A percentile compares a stretch with the other conserved stretches of the same genome.
phyloP scores from a whole-genome alignment of 441 rosid genomes.

The Gossypium schwendimanii region DNA sequence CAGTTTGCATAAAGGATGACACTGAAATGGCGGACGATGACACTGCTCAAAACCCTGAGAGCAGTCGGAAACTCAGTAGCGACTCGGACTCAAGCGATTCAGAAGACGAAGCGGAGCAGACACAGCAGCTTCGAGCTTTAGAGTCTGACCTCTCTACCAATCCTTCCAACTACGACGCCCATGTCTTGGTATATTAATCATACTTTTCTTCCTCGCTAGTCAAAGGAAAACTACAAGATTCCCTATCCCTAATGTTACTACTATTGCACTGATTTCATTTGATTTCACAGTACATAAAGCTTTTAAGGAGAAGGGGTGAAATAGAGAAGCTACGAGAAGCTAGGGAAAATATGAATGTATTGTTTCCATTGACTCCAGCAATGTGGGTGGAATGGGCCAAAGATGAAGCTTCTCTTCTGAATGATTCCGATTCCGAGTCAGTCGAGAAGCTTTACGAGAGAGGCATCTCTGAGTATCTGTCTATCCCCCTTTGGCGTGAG shows the following conservation, averaged over 20 bases:
- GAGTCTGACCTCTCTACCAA: slow-evolving; percentile 53
- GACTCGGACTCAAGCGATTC: slow-evolving; percentile 41
- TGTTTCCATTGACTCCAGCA: slow-evolving; percentile 68
- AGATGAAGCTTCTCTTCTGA: slow-evolving; percentile 68
- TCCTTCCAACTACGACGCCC: slow-evolving; percentile 66
- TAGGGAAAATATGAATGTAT: slow-evolving; percentile 65
- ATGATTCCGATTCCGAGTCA: background rate
- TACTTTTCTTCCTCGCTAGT: background rate
- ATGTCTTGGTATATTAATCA: slow-evolving; percentile 43
- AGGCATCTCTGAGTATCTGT: slow-evolving; percentile 72
- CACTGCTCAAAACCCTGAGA: slow-evolving; percentile 12
- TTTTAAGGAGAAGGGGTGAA: slow-evolving; percentile 73
- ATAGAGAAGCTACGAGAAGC: slow-evolving; percentile 75
- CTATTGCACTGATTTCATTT: background rate
- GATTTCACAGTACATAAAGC: slow-evolving; percentile 51
- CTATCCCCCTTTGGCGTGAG: slow-evolving; percentile 81
- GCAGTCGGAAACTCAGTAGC: background rate
- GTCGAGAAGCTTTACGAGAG: slow-evolving; percentile 69
- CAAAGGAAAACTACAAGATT: background rate
- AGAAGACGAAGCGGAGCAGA: slow-evolving; percentile 48
- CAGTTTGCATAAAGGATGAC: slow-evolving; percentile 14
- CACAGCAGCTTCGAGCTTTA: slow-evolving; percentile 46
- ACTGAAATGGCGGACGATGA: slow-evolving; percentile 8
- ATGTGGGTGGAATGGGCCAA: slow-evolving; percentile 89
- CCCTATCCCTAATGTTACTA: background rate